Evolutionary conservation across 805 yeast genomes (phyloP).

Genomic region (Metschnikowia sp.): DNA sequence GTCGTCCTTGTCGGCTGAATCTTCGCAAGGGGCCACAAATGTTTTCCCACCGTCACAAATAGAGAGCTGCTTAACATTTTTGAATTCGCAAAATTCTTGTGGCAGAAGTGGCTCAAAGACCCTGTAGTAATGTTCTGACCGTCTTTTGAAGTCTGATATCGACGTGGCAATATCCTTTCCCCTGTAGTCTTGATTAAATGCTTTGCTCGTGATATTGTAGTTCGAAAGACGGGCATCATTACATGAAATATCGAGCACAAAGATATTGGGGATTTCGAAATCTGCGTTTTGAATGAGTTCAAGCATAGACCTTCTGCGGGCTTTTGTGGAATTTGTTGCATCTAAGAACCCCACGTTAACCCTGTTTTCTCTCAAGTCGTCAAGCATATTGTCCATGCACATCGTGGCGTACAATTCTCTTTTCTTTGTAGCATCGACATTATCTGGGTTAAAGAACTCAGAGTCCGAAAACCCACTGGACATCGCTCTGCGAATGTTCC

Average conservation of each 20-base stretch:
- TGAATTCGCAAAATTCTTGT: slow-evolving; percentile 10
- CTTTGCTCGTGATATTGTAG: slow-evolving; percentile 62
- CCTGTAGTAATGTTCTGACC: slow-evolving; percentile 50
- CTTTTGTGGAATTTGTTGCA: slow-evolving; percentile 41
- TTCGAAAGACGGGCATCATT: slow-evolving; percentile 48
- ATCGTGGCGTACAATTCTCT: slow-evolving; percentile 36
- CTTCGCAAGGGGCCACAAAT: slow-evolving; percentile 1
- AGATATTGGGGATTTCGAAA: slow-evolving; percentile 34
- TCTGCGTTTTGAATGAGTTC: slow-evolving; percentile 18
- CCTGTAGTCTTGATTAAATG: slow-evolving; percentile 58
- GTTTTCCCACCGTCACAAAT: slow-evolving; percentile 14
- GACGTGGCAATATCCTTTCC: slow-evolving; percentile 51
- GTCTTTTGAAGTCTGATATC: slow-evolving; percentile 54
- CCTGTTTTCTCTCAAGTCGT: slow-evolving; percentile 24
- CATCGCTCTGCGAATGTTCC: slow-evolving; percentile 44
- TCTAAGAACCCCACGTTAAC: slow-evolving; percentile 40
- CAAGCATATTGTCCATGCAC: slow-evolving; percentile 29
- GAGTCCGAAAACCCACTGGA: slow-evolving; percentile 25
- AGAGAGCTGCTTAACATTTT: slow-evolving; percentile 10
- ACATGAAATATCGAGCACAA: slow-evolving; percentile 60
- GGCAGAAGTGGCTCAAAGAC: slow-evolving; percentile 19
- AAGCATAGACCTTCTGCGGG: slow-evolving; percentile 33
- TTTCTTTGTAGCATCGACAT: slow-evolving; percentile 26
- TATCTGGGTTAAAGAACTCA: slow-evolving; percentile 39
- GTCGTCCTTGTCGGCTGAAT: slow-evolving; percentile 6